These are phyloP conservation scores for Pichia membranifaciens DNA, from an alignment of 805 yeast genomes.

Conservation along the genomic window DNA sequence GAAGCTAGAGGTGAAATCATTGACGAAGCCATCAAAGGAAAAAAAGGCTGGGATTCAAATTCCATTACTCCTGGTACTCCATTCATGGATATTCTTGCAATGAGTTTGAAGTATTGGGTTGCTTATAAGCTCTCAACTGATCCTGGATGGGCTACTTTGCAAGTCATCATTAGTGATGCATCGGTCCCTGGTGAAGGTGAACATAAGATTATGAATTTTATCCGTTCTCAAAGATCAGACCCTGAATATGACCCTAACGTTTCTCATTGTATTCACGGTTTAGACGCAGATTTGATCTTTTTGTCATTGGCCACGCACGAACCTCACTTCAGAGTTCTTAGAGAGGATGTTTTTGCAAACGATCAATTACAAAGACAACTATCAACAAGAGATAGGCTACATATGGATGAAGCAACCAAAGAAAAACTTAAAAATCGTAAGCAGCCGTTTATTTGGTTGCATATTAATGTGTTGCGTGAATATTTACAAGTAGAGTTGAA, in stretches of 20 bases:
- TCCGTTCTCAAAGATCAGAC: conserved; percentile 82
- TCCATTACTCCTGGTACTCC: conserved; percentile 99
- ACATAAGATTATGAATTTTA: conserved; percentile 95
- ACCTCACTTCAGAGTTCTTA: conserved; percentile 86
- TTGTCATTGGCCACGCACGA: conserved; percentile 96
- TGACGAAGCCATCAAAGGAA: conserved; percentile 67
- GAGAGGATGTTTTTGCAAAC: conserved; percentile 95
- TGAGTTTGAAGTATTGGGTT: conserved; percentile 83
- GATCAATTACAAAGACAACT: conserved; percentile 41
- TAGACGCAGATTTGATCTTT: conserved; percentile 96
- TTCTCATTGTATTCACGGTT: conserved; percentile 91
- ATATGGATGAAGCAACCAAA: conserved; percentile 56
- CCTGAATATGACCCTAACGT: conserved; percentile 89
- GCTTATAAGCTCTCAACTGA: conserved; percentile 82
- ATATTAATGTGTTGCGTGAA: conserved; percentile 80
- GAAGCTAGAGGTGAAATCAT: conserved; percentile 66
- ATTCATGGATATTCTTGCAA: conserved; percentile 87
- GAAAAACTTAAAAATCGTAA: conserved; percentile 40
- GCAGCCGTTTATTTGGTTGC: conserved; percentile 93
- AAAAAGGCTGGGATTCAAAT: conserved; percentile 89
- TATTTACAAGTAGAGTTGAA: conserved; percentile 77
- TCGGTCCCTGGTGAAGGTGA: conserved; percentile 99
- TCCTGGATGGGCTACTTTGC: conserved; percentile 88
- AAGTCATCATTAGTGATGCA: conserved; percentile 90
- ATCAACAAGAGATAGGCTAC: conserved; percentile 43